A percentile compares a stretch with the other conserved stretches of the same genome.
phyloP scores from a whole-genome alignment of 768 basidiomycete species.

The Macrolepiota dolichaula region DNA sequence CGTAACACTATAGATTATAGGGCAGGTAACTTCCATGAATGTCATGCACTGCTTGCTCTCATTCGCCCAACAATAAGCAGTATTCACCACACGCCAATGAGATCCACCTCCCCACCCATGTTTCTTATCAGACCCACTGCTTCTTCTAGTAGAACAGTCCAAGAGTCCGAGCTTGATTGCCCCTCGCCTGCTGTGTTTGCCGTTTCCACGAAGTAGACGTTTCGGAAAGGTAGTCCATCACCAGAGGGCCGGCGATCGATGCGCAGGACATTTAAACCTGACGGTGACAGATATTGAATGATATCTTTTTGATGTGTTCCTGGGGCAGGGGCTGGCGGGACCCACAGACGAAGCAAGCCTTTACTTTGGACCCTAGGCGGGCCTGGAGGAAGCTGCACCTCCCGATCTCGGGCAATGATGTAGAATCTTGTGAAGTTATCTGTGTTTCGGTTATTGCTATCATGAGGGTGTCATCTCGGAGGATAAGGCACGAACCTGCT shows the following conservation, averaged over 20 bases:
- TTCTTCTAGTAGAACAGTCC: constrained; percentile 26
- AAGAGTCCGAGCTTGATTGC: not conserved
- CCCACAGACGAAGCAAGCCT: constrained; percentile 30
- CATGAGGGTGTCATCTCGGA: not conserved
- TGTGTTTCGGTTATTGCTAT: constrained; percentile 23
- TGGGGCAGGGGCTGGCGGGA: constrained; percentile 12
- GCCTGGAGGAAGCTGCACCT: constrained; percentile 18
- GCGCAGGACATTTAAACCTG: constrained; percentile 44
- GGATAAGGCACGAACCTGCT: constrained; percentile 31
- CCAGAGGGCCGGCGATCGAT: constrained; percentile 65
- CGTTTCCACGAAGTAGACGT: constrained; percentile 67
- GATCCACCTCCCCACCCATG: constrained; percentile 30
- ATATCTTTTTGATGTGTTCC: constrained; percentile 18
- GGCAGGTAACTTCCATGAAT: not conserved
- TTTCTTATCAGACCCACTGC: constrained; percentile 33
- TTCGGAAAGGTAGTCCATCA: constrained; percentile 42
- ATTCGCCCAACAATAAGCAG: not conserved
- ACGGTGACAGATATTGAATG: constrained; percentile 24
- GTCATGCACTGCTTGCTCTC: not conserved
- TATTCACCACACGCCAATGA: constrained; percentile 51
- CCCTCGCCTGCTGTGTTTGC: constrained; percentile 15
- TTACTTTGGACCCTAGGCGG: constrained; percentile 17
- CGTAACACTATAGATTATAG: not conserved
- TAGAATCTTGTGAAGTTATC: constrained; percentile 73
- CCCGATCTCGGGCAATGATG: constrained; percentile 40